Evolutionary conservation across 2,329 filamentous ascomycete genomes (phyloP).

Genomic region (Scedosporium aurantiacum): DNA sequence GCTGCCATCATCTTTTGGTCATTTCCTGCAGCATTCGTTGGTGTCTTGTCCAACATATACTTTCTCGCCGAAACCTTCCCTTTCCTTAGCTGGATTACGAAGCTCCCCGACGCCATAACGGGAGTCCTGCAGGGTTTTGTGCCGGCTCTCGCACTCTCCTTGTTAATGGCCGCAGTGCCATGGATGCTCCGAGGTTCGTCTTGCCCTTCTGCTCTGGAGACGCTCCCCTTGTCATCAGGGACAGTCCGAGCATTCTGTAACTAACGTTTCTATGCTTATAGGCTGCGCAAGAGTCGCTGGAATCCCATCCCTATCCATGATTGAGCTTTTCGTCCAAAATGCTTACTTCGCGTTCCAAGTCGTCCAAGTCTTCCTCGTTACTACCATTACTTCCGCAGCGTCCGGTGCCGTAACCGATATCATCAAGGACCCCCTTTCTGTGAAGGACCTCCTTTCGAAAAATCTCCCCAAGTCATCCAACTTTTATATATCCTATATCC

Average conservation of each 20-base stretch:
- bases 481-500: constrained; percentile 86
- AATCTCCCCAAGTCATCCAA: constrained; percentile 70
- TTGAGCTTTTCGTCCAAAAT: constrained; percentile 69
- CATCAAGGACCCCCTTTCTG: constrained; percentile 21
- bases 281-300: constrained; percentile 61
- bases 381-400: constrained; percentile 65
- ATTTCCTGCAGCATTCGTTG: constrained; percentile 65
- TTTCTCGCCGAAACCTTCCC: constrained; percentile 52
- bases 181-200: constrained; percentile 55
- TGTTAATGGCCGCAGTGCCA: constrained; percentile 75
- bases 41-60: constrained; percentile 72
- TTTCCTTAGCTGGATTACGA: constrained; percentile 63
- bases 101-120: constrained; percentile 56
- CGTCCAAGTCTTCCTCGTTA: constrained; percentile 74
- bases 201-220: constrained; percentile 19
- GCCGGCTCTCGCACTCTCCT: constrained; percentile 65
- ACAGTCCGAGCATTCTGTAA: not conserved
- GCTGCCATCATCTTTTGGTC: constrained; percentile 79
- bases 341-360: constrained; percentile 75
- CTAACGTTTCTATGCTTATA: constrained; percentile 15
- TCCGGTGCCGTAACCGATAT: constrained; percentile 55
- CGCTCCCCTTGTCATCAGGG: too few relatives aligned
- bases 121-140: constrained; percentile 77
- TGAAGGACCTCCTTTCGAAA: constrained; percentile 43
- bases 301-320: constrained; percentile 55